Conservation (phyloP, 2,329 filamentous ascomycete species). For the Alternaria sp. region DNA sequence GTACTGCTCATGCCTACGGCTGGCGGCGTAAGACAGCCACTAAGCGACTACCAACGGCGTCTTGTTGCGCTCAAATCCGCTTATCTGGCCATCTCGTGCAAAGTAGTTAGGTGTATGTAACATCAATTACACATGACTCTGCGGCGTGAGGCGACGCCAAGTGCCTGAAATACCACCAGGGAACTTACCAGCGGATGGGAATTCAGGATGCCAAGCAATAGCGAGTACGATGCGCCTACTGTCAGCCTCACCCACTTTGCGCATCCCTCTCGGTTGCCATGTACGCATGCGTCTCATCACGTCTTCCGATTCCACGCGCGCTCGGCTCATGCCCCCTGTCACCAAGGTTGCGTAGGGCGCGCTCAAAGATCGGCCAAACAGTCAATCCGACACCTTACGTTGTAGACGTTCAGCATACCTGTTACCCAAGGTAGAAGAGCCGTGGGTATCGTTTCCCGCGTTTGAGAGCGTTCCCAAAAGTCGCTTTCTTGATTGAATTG, state of each 20-base stretch:
- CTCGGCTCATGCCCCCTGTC: not conserved
- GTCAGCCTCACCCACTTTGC: not conserved
- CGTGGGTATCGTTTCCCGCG: not conserved
- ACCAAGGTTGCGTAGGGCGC: not conserved
- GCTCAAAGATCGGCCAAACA: not conserved
- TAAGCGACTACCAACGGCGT: not conserved
- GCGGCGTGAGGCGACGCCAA: not conserved
- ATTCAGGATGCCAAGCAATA: not conserved
- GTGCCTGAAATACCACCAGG: not conserved
- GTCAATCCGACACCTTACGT: not conserved
- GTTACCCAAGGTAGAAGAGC: not conserved
- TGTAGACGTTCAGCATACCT: not conserved
- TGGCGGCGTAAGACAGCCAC: not conserved
- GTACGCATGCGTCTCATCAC: not conserved
- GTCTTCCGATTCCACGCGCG: not conserved
- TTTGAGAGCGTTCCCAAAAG: not conserved
- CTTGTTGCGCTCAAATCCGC: not conserved
- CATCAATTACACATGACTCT: not conserved
- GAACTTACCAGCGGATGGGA: not conserved
- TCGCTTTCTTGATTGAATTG: not conserved
- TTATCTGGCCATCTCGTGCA: not conserved
- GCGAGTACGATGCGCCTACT: not conserved
- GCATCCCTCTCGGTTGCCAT: not conserved
- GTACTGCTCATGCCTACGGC: not conserved
- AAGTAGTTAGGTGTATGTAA: not conserved